A percentile compares a stretch with the other conserved stretches of the same genome.
phyloP scores from a whole-genome alignment of 805 yeast species.

The Nakazawaea molendinolei region DNA sequence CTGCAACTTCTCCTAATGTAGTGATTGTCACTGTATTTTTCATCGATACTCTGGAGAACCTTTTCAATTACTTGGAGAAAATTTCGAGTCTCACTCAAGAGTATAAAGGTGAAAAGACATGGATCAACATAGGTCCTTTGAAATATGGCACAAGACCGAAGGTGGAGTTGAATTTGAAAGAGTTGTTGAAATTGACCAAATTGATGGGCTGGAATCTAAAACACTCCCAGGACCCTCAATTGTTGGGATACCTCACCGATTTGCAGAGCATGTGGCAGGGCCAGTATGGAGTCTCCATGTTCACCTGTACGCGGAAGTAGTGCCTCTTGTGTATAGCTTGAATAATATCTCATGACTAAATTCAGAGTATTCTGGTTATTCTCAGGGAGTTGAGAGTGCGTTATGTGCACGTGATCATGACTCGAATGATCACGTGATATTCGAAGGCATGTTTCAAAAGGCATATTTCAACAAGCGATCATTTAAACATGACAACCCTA shows the following conservation, averaged over 20 bases:
- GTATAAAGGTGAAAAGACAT: constrained; percentile 37
- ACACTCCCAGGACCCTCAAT: constrained; percentile 23
- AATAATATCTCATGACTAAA: too few species aligned
- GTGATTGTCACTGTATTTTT: constrained; percentile 69
- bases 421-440: too few species aligned
- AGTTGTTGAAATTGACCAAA: constrained; percentile 45
- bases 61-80: constrained; percentile 66
- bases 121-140: constrained; percentile 92
- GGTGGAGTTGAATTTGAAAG: constrained; percentile 70
- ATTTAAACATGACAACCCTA: too few species aligned
- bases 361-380: too few species aligned
- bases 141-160: constrained; percentile 84
- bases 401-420: too few species aligned
- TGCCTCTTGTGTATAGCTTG: too few species aligned
- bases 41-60: constrained; percentile 87
- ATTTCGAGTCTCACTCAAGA: constrained; percentile 37
- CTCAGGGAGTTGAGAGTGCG: too few species aligned
- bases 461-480: too few species aligned
- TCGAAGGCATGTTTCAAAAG: too few species aligned
- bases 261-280: constrained; percentile 69
- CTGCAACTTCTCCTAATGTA: constrained; percentile 33
- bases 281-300: constrained; percentile 58
- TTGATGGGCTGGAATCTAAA: constrained; percentile 58
- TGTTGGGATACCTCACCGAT: constrained; percentile 65
- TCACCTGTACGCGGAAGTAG: constrained; percentile 37